phyloP scores from a whole-genome alignment of 768 basidiomycete genomes.

The Kwoniella europaea region DNA sequence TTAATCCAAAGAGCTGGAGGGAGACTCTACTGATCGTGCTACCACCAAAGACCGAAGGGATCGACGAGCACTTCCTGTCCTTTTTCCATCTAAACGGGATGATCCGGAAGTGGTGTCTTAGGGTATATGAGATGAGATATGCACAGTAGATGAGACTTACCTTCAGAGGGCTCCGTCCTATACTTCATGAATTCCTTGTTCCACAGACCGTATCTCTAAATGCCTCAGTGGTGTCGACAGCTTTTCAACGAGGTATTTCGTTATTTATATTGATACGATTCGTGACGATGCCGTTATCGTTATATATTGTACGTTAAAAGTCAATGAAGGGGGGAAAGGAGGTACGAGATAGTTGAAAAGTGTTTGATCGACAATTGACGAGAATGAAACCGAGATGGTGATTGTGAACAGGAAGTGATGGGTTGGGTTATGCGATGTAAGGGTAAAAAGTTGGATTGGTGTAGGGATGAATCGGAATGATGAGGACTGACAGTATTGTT shows the following conservation, averaged over 20 bases:
- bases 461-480: not conserved
- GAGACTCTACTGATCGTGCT: too few relatives aligned
- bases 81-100: too few relatives aligned
- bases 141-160: too few relatives aligned
- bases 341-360: not conserved
- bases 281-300: conserved; percentile 3
- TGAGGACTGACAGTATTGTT: not conserved
- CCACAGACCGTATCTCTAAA: too few relatives aligned
- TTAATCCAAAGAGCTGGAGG: too few relatives aligned
- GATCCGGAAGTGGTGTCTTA: too few relatives aligned
- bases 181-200: too few relatives aligned
- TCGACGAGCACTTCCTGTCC: too few relatives aligned
- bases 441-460: not conserved
- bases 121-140: too few relatives aligned
- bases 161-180: too few relatives aligned
- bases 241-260: not conserved
- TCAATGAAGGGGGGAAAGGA: conserved; percentile 3
- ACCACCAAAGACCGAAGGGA: too few relatives aligned
- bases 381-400: not conserved
- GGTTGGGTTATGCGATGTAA: not conserved
- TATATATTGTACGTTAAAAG: not conserved
- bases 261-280: not conserved
- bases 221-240: not conserved
- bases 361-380: conserved; percentile 11
- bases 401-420: not conserved